These are phyloP conservation scores for Lumnitzera littorea DNA, from an alignment of 345 rosid species.

Conservation along the genomic window DNA sequence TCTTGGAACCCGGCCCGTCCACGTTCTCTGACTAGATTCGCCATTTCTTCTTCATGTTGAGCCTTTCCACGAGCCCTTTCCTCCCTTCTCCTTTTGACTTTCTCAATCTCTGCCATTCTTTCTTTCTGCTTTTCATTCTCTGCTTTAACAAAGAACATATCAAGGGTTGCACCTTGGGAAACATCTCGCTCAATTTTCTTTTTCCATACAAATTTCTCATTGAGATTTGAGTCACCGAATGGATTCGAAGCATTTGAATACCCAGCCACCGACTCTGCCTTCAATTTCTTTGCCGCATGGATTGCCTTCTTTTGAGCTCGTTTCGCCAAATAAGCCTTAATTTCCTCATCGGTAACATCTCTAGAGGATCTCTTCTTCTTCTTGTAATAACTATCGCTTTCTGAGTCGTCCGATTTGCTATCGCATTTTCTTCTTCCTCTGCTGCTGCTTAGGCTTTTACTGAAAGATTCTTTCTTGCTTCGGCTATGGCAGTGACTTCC, in stretches of 20 bases:
- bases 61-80: constrained; percentile 93
- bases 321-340: constrained; percentile 64
- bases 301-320: constrained; percentile 82
- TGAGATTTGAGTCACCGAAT: constrained; percentile 92
- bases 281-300: constrained; percentile 74
- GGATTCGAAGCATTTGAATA: constrained; percentile 96
- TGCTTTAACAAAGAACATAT: constrained; percentile 60
- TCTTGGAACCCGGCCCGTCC: constrained; percentile 96
- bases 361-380: constrained; percentile 45
- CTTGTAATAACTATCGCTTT: constrained; percentile 23
- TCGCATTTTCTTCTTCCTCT: constrained; percentile 4
- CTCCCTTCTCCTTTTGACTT: constrained; percentile 94
- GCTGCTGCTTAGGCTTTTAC: constrained; percentile 1
- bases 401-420: constrained; percentile 19
- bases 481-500: constrained; percentile 4
- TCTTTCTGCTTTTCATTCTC: constrained; percentile 77
- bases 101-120: constrained; percentile 96
- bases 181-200: constrained; percentile 93
- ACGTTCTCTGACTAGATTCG: constrained; percentile 86
- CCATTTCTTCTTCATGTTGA: constrained; percentile 94
- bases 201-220: constrained; percentile 82
- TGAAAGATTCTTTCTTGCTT: constrained; percentile 3
- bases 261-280: constrained; percentile 62
- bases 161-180: constrained; percentile 53
- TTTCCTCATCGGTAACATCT: constrained; percentile 49